Evolutionary conservation across 805 yeast genomes (phyloP), one percentile per base, ranked within the genome.

Genomic region (Sporopachydermia lactativora): DNA sequence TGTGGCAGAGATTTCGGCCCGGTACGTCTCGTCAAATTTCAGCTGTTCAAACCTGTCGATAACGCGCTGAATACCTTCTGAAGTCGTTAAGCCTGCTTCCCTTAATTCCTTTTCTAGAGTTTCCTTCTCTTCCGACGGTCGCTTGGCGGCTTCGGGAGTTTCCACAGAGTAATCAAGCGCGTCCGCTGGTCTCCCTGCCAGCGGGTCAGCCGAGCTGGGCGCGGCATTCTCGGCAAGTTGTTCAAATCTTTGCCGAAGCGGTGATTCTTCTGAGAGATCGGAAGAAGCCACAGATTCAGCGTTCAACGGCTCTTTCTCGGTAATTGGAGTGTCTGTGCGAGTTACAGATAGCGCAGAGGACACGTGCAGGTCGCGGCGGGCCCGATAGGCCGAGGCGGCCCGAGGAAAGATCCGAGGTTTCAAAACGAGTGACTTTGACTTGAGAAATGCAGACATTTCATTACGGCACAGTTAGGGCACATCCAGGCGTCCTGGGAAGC

Each of bases 171-270:
- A 47, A 2, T 54, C 55, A 5, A 53, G 39, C 1, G 57, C 52
- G 45, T 56, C 59, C 34, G 42, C 38, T 4, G 45, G 45, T 4
- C 39, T 40, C 4, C 69, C 68, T 1, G 65, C 61, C 1, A 15
- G 41, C 0, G 65, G 58, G 43, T 64, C 67, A 36, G 52, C 65
- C 5, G 48, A 44, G 1, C 49, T 39, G 1, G 63, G 64, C 1
- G 47, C 41, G 1, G 72, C 68, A 28, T 65, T 60, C 44, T 66
- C 72, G 1, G 69, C 64, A 15, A 69, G 46, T 39, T 62, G 66
- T 41, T 59, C 60, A 15, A 68, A 47, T 17, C 69, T 50, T 14
- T 60, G 50, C 36, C 45, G 55, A 60, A 68, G 52, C 28, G 49
- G 49, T 8, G 31, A 24, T n/a, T 24, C 31, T n/a, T n/a, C n/a